Base-by-base conservation (phyloP, 345 rosid species). In the Eucalyptus virginea region DNA sequence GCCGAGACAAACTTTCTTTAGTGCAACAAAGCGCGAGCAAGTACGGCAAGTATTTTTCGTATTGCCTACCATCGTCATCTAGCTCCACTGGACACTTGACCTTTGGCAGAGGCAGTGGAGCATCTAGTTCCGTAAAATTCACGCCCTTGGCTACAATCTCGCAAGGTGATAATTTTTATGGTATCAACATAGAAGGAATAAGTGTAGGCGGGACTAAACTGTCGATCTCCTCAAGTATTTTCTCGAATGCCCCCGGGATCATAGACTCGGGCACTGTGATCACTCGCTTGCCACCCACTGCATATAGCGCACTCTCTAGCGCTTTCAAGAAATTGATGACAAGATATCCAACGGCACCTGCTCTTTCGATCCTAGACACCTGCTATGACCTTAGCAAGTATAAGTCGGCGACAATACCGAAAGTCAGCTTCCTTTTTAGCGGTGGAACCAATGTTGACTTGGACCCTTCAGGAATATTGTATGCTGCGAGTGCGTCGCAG, bases 221-320 rank as follows among this genome's bases (percentile, higher is more conserved):
- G 44, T 5, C 95, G 2, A 94, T 98, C 85, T 49, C 96, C 6
- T 30, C 93, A 1, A 90, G 97, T 2, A 92, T 93, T 0, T 96
- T 98, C 91, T 88, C 96, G 6, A 86, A 89, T 1, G 91, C 94
- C 21, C 96, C 98, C 4, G 91, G 95, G 12, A 87, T 98, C 32
- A 98, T 98, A 34, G 99, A 98, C 90, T 97, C 99, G 3, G 99
- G 99, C 56, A 97, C 99, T 3, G 98, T 98, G 56, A 97, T 98
- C 86, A 91, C 98, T 2, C 95, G 99, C 23, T 91, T 98, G 88
- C 98, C 98, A 1, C 96, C 97, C 1, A 92, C 91, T 3, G 98
- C 95, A 0, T 98, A 96, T 91, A 86, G 95, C 4, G 93, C 95
- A 12, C 24, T 98, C 47, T 72, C 91, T 2, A 49, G 91, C 11